phyloP scores from a whole-genome alignment of 2,329 filamentous ascomycete genomes.

The Hypomyces rosellus region DNA sequence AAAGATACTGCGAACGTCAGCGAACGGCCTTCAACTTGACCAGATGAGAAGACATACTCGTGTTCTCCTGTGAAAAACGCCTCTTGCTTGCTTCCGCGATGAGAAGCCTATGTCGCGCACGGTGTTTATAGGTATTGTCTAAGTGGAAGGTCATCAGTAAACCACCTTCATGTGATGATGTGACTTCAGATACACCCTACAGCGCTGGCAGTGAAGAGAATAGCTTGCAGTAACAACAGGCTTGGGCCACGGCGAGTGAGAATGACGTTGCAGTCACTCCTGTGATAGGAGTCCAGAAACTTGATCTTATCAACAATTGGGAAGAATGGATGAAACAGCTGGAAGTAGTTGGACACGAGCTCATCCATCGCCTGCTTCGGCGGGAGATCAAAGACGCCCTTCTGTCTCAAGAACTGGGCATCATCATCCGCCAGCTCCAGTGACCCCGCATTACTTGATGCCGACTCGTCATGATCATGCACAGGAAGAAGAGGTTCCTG shows the following conservation, averaged over 20 bases:
- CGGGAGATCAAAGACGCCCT: constrained; percentile 13
- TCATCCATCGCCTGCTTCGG: constrained; percentile 12
- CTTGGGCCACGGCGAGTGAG: background rate
- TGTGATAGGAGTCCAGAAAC: constrained; percentile 12
- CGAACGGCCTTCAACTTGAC: background rate
- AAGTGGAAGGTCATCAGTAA: background rate
- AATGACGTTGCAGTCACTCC: constrained; percentile 1
- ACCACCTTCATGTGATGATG: no score
- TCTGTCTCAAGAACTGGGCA: constrained; percentile 13
- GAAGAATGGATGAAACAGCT: constrained; percentile 17
- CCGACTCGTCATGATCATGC: background rate
- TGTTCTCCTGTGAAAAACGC: constrained; percentile 8
- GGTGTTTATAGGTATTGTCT: constrained; percentile 3
- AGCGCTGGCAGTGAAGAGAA: constrained; percentile 7
- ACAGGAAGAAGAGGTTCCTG: constrained; percentile 1
- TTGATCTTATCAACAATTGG: constrained; percentile 13
- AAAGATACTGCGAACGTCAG: constrained; percentile 10
- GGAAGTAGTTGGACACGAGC: constrained; percentile 15
- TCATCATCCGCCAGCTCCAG: constrained; percentile 7
- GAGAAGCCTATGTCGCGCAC: constrained; percentile 6
- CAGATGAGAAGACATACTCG: constrained; percentile 2
- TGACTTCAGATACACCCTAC: background rate
- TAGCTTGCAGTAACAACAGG: constrained; percentile 6
- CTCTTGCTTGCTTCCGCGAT: constrained; percentile 12
- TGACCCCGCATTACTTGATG: background rate